Base-by-base conservation (phyloP, 2,329 filamentous ascomycete species). In the Monosporascus sp. region DNA sequence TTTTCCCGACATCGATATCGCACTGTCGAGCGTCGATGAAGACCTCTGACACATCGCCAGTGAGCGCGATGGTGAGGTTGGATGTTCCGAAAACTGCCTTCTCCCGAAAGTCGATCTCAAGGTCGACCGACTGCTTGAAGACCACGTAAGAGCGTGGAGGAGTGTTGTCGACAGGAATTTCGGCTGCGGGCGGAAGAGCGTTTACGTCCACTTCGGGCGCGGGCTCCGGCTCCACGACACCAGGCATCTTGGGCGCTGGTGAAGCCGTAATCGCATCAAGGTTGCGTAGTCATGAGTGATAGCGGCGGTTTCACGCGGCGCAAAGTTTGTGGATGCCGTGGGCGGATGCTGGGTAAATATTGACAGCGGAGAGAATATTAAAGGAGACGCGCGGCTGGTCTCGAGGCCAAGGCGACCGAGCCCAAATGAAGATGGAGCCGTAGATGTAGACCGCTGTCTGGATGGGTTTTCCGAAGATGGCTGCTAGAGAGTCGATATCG, bases 21-120 rank as follows among this genome's bases (percentile, higher is more conserved):
- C 79, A 84, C 61, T 87, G 81, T 8, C 82, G 81, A 24, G 82
- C 83, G 63, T 87, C 82, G 56, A 87, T 76, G 25, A 70, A 74
- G 43, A 88, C 75, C 50, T 80, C 77, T 47, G 79, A 74, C 41
- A 86, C 76, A 50, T 83, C 81, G 54, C 82, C 72, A 41, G 77
- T 54, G 54, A 80, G 76, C 60, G 88, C 86, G 51, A 97, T 83
- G 31, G 86, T 88, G 61, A 99, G 88, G 61, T 92, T 87, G 8
- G 89, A 90, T 58, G 82, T 87, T 49, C 94, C 94, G 56, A 82
- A 85, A 64, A 97, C 74, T 65, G 79, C 81, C 70, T 86, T 87
- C 51, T 82, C 82, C 59, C 82, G 79, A 68, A 99, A 95, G 73
- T 96, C 89, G 67, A 99, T 78, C 64, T 97, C 92, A 55, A 99